phyloP scores from a whole-genome alignment of 2,329 filamentous ascomycete species.

The Pyricularia grisea region DNA sequence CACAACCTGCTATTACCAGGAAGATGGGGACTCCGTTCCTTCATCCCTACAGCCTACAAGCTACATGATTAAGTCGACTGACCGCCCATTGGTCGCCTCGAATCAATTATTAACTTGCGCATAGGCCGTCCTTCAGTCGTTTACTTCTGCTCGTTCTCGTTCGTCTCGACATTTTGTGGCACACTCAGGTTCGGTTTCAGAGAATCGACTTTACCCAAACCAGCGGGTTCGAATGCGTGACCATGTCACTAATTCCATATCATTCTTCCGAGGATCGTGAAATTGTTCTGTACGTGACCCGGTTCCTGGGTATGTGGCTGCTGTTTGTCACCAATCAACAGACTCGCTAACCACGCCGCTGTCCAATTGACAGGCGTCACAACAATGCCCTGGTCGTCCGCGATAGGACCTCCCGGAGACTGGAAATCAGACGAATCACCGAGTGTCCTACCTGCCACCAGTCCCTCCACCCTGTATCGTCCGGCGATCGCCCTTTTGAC shows the following conservation, averaged over 20 bases:
- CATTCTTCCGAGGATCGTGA: conserved; percentile 63
- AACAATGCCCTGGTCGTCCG: conserved; percentile 88
- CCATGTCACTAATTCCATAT: conserved; percentile 67
- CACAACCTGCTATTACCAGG: neutral
- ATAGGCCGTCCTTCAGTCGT: neutral
- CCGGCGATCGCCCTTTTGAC: conserved; percentile 39
- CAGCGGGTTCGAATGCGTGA: neutral
- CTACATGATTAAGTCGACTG: neutral
- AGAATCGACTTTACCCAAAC: neutral
- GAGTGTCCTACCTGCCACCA: conserved; percentile 91
- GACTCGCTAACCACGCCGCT: neutral
- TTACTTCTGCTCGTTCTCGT: neutral
- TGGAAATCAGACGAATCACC: conserved; percentile 68
- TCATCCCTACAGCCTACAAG: neutral
- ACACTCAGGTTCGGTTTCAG: neutral
- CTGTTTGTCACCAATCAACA: neutral
- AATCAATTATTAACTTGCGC: neutral
- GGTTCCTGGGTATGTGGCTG: neutral
- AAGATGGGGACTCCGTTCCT: neutral
- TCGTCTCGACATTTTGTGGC: neutral
- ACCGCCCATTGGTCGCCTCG: neutral
- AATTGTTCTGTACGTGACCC: conserved; percentile 57
- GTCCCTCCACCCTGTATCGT: conserved; percentile 44
- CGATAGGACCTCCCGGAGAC: conserved; percentile 73
- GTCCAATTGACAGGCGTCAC: conserved; percentile 57